A percentile compares a stretch with the other conserved stretches of the same genome.
Evolutionary conservation across 768 basidiomycete species (phyloP).

Genomic region (Termitomyces sp.): DNA sequence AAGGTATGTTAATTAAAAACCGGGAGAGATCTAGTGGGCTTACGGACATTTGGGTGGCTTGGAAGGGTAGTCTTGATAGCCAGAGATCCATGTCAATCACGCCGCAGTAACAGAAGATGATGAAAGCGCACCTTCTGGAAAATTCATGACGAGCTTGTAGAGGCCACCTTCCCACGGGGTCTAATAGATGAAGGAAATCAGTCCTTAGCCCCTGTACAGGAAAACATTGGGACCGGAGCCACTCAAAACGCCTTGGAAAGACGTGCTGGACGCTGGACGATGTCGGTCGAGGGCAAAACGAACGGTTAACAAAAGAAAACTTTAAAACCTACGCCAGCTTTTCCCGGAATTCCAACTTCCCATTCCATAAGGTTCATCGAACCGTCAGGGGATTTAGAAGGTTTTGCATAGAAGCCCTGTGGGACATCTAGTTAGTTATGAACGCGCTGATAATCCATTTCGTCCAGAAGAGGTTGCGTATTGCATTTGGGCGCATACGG

Average conservation of each 20-base stretch:
- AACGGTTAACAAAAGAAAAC: background rate
- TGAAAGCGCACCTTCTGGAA: constrained; percentile 82
- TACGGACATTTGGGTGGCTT: constrained; percentile 86
- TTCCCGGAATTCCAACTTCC: constrained; percentile 99
- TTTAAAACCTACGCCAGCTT: constrained; percentile 59
- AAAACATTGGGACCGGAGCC: background rate
- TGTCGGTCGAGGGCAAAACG: background rate
- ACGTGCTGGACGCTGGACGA: constrained; percentile 6
- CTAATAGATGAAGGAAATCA: constrained; percentile 34
- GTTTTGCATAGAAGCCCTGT: constrained; percentile 97
- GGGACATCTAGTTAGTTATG: constrained; percentile 7
- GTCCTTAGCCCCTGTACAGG: constrained; percentile 8
- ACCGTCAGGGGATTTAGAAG: constrained; percentile 83
- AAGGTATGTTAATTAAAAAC: background rate
- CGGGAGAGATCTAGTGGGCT: constrained; percentile 8
- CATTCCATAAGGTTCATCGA: constrained; percentile 96
- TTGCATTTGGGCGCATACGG: background rate
- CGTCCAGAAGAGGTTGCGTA: background rate
- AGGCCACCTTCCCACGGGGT: constrained; percentile 97
- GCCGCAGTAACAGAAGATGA: background rate
- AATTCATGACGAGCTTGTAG: constrained; percentile 89
- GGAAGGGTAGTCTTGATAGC: constrained; percentile 76
- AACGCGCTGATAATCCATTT: constrained; percentile 1
- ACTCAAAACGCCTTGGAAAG: background rate
- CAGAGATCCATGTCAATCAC: background rate